Percentiles rank a stretch among this genome's conserved stretches.
Evolutionary conservation across 2,329 filamentous ascomycete species (phyloP).

Genomic region (Hypoxylon sp.): DNA sequence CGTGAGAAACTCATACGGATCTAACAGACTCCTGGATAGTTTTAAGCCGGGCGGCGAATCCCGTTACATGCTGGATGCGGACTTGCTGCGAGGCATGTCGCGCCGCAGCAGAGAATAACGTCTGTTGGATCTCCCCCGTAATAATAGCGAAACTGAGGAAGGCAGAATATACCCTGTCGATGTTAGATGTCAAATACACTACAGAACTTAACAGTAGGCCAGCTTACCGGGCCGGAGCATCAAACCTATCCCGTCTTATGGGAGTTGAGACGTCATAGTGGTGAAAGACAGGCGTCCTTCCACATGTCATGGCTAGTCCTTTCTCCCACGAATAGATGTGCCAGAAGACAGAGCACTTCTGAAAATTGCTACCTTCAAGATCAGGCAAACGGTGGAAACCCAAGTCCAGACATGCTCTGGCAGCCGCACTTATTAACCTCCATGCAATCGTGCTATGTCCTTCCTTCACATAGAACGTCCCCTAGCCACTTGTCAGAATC

Average conservation of each 20-base stretch:
- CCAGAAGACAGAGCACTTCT: slow-evolving; percentile 49
- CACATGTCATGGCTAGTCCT: slow-evolving; percentile 51
- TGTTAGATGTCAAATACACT: slow-evolving; percentile 37
- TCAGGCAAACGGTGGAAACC: slow-evolving; percentile 50
- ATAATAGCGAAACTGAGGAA: slow-evolving; percentile 46
- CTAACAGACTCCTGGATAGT: slow-evolving; percentile 36
- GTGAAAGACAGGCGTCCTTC: slow-evolving; percentile 50
- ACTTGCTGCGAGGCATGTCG: slow-evolving; percentile 43
- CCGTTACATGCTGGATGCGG: slow-evolving; percentile 41
- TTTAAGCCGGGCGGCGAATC: slow-evolving; percentile 41
- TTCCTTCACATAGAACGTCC: slow-evolving; percentile 50
- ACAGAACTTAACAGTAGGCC: background rate
- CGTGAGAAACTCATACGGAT: slow-evolving; percentile 35
- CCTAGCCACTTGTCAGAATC: slow-evolving; percentile 37
- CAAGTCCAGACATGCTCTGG: slow-evolving; percentile 49
- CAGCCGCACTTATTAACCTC: slow-evolving; percentile 49
- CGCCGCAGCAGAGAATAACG: slow-evolving; percentile 48
- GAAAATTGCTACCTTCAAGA: slow-evolving; percentile 11
- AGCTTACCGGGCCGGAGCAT: slow-evolving; percentile 25
- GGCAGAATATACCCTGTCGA: slow-evolving; percentile 42
- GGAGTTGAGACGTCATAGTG: slow-evolving; percentile 50
- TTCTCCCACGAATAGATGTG: slow-evolving; percentile 53
- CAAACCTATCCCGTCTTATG: slow-evolving; percentile 1
- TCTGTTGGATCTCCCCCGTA: slow-evolving; percentile 49
- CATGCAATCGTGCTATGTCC: slow-evolving; percentile 52